A percentile compares a stretch with the other conserved stretches of the same genome.
These are phyloP conservation scores for Trichosanthes cucumerina DNA, from an alignment of 306 rosid genomes.

Conservation along the genomic window DNA sequence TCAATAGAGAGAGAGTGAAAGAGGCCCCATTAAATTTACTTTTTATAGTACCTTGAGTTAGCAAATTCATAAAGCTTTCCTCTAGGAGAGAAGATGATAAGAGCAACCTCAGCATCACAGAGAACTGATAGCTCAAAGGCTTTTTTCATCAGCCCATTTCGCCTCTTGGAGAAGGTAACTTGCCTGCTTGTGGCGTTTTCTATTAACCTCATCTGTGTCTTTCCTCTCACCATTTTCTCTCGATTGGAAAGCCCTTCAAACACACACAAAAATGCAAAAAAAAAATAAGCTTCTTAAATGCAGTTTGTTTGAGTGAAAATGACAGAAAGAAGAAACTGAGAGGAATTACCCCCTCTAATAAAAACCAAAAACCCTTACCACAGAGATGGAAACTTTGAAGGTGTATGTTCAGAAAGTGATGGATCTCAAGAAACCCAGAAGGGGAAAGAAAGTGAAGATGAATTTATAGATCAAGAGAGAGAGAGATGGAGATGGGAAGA, in stretches of 20 bases:
- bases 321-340: background rate
- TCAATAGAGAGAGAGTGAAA: background rate
- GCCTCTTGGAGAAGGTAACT: conserved; percentile 30
- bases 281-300: background rate
- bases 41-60: background rate
- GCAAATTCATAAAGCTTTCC: conserved; percentile 36
- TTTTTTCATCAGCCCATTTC: conserved; percentile 62
- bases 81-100: conserved; percentile 32
- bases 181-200: conserved; percentile 82
- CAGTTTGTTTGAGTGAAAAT: background rate
- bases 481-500: background rate
- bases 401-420: background rate
- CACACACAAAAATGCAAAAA: background rate
- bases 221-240: conserved; percentile 65
- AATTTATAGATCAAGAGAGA: background rate
- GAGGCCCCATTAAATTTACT: background rate
- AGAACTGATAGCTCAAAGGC: conserved; percentile 5
- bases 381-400: background rate
- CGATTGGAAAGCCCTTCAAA: background rate
- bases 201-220: conserved; percentile 73
- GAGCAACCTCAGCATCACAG: conserved; percentile 11
- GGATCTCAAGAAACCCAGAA: background rate
- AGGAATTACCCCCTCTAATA: background rate
- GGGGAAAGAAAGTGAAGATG: background rate
- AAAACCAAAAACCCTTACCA: background rate